phyloP scores from a whole-genome alignment of 768 basidiomycete species.

The Rhodotorula kratochvilovae region DNA sequence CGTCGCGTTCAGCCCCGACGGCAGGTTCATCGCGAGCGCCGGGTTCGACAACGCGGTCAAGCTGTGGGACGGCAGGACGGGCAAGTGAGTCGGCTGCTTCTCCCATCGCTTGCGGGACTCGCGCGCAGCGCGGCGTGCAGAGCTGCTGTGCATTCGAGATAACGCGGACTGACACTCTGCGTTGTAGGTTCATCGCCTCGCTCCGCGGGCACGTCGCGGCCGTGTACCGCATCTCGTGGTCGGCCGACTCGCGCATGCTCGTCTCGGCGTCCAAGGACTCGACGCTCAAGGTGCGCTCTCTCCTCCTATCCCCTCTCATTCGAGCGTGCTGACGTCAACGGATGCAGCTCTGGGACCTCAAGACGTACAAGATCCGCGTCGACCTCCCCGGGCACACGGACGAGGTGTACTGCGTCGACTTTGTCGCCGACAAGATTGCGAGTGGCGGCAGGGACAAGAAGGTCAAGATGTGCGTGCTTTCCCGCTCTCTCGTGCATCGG shows the following conservation, averaged over 20 bases:
- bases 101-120: background rate
- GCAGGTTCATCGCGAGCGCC: constrained; percentile 82
- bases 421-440: constrained; percentile 97
- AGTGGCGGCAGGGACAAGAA: constrained; percentile 89
- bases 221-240: constrained; percentile 93
- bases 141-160: background rate
- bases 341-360: constrained; percentile 84
- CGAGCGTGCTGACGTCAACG: background rate
- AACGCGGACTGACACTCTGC: background rate
- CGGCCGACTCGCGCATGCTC: constrained; percentile 82
- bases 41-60: constrained; percentile 87
- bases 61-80: constrained; percentile 72
- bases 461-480: constrained; percentile 75
- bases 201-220: constrained; percentile 88
- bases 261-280: constrained; percentile 94
- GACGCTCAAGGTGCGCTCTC: constrained; percentile 74
- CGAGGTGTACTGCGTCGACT: constrained; percentile 98
- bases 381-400: constrained; percentile 95
- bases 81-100: constrained; percentile 48
- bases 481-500: no score
- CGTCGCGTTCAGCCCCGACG: constrained; percentile 91
- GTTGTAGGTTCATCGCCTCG: constrained; percentile 73
- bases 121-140: no score
- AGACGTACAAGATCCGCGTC: constrained; percentile 87
- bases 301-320: no score